Evolutionary conservation across 1,139 yeast genomes (phyloP), one percentile per base, ranked within the genome.

Genomic region (Yamadazyma aaseri): DNA sequence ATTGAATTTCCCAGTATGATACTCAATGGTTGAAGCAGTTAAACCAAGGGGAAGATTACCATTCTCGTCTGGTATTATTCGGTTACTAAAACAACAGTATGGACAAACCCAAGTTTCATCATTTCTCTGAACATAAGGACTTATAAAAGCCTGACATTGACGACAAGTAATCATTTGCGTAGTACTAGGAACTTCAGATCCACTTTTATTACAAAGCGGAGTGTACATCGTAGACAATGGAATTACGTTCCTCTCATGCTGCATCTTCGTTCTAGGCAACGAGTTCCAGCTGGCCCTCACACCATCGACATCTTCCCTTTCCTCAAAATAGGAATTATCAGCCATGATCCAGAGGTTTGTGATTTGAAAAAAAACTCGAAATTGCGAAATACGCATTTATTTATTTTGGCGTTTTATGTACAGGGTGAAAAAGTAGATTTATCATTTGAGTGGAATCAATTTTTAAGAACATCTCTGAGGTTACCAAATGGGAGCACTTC

Each of bases 241-340:
- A 6, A 81, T 69, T 1, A 77, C 71, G 33, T 78, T 70, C 31
- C 82, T 58, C 18, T 74, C 67, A 35, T 80, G 79, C 38, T 80
- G 84, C 29, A 74, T 65, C 46, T 72, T 72, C 9, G 82, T 70
- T 25, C 76, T 63, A 10, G 92, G 89, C 35, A 92, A 71, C 32
- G 79, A 76, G 58, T 86, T 90, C 96, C 97, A 92, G 16, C 96
- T 76, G 58, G 86, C 77, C 47, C 97, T 79, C 32, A 89, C 80
- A 36, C 97, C 98, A 55, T 90, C 95, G 39, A 64, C 60, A 56
- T 92, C 97, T 61, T 92, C 98, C 50, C 78, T 75, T 29, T 77
- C 76, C 59, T 90, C 97, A 59, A 89, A 87, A 20, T 35, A 38
- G n/a, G 36, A 12, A 13, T 28, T 27, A 17, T 34, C 38, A 10